A percentile compares a stretch with the other conserved stretches of the same genome.
phyloP scores from a whole-genome alignment of 108 stramenopile species.

The Skeletonema marinoi region DNA sequence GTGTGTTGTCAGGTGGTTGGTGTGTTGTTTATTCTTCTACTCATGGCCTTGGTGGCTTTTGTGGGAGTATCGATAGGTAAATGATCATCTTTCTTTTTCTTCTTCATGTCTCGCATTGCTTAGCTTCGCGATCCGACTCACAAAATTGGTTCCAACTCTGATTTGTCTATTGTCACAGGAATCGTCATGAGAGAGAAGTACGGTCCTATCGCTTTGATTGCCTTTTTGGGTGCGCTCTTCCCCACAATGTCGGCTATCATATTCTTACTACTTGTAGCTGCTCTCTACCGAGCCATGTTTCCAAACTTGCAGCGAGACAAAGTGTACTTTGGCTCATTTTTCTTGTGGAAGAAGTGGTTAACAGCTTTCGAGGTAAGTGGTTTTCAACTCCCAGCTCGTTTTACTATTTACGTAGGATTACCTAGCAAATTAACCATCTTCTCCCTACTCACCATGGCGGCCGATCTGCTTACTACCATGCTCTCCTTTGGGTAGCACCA shows the following conservation, averaged over 20 bases:
- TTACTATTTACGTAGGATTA: too few species aligned
- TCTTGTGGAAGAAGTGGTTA: constrained; percentile 14
- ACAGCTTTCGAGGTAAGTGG: too few species aligned
- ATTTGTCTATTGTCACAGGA: not conserved
- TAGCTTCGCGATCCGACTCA: too few species aligned
- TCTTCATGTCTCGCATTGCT: not conserved
- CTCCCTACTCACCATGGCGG: too few species aligned
- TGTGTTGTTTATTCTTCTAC: too few species aligned
- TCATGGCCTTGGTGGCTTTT: too few species aligned
- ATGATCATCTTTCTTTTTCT: not conserved
- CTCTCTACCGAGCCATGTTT: constrained; percentile 3
- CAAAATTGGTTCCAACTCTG: not conserved
- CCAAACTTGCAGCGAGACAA: constrained; percentile 1
- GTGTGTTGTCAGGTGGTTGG: too few species aligned
- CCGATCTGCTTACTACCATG: too few species aligned
- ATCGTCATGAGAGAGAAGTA: constrained; percentile 7
- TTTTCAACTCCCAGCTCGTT: too few species aligned
- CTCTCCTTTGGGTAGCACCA: too few species aligned
- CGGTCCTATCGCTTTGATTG: constrained; percentile 7
- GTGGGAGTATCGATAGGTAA: too few species aligned
- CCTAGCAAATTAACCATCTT: too few species aligned
- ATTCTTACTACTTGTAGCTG: constrained; percentile 11
- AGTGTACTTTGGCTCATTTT: constrained; percentile 3
- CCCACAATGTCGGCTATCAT: not conserved
- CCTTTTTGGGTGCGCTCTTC: constrained; percentile 8